phyloP scores from a whole-genome alignment of 192 early-diverging fungal species.

The Linnemannia exigua region DNA sequence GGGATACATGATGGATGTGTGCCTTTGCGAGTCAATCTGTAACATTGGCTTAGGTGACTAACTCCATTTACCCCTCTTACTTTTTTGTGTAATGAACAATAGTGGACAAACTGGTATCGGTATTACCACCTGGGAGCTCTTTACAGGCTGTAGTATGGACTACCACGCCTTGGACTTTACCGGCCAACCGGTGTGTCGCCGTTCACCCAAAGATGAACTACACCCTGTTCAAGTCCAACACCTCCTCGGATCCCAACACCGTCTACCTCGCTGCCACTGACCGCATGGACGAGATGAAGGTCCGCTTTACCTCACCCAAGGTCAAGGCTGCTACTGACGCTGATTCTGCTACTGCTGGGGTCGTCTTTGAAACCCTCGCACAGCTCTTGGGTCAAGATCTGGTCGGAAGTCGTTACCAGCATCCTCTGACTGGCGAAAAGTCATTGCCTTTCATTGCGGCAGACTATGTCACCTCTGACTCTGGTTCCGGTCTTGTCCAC shows the following conservation, averaged over 20 bases:
- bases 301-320: conserved; percentile 12
- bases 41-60: not conserved
- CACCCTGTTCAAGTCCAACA: conserved; percentile 33
- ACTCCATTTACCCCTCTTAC: not conserved
- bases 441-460: conserved; percentile 71
- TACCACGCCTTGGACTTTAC: conserved; percentile 86
- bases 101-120: conserved; percentile 14
- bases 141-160: conserved; percentile 77
- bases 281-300: conserved; percentile 47
- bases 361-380: conserved; percentile 16
- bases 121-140: conserved; percentile 14
- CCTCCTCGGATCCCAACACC: conserved; percentile 5
- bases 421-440: conserved; percentile 62
- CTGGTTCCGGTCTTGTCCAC: conserved; percentile 82
- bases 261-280: conserved; percentile 45
- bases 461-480: conserved; percentile 75
- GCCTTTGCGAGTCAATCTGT: not conserved
- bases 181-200: conserved; percentile 70
- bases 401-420: conserved; percentile 68
- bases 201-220: conserved; percentile 45
- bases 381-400: conserved; percentile 62
- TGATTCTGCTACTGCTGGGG: not conserved
- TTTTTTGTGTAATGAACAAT: not conserved
- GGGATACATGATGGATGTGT: not conserved
- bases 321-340: not conserved